Percentiles rank a stretch among this genome's conserved stretches.
Conservation (phyloP, 371 early-diverging fungal species). For the Mortierella sp. region DNA sequence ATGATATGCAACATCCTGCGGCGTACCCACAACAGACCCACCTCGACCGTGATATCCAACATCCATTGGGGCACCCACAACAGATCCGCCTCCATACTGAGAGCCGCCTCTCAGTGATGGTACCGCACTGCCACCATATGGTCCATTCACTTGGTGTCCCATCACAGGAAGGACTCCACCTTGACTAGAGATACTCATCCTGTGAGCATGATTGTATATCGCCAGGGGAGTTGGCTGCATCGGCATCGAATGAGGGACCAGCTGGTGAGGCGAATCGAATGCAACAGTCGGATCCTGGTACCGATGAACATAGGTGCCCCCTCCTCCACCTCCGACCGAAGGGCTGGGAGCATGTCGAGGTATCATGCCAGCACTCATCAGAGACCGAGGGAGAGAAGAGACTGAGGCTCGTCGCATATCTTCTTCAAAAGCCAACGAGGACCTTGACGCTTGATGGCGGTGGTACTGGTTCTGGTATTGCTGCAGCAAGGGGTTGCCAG, state of each 20-base stretch:
- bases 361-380: constrained; percentile 17
- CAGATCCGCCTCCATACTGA: constrained; percentile 16
- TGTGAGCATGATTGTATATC: constrained; percentile 11
- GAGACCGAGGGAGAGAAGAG: constrained; percentile 40
- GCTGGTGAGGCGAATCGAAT: constrained; percentile 17
- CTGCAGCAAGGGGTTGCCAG: constrained; percentile 18
- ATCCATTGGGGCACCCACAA: constrained; percentile 19
- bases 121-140: background rate
- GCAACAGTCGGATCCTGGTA: constrained; percentile 12
- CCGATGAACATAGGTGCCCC: constrained; percentile 15
- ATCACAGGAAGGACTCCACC: constrained; percentile 8
- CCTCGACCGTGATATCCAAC: constrained; percentile 17
- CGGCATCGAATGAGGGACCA: background rate
- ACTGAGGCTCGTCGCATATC: constrained; percentile 42
- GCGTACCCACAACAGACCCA: constrained; percentile 13
- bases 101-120: constrained; percentile 24
- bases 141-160: constrained; percentile 10
- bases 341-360: constrained; percentile 1
- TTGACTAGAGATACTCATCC: constrained; percentile 24
- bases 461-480: constrained; percentile 26
- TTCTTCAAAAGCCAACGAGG: constrained; percentile 37
- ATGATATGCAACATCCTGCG: constrained; percentile 25
- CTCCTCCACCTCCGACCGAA: constrained; percentile 12
- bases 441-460: constrained; percentile 29
- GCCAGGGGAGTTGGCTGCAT: constrained; percentile 16